Evolutionary conservation across 169 alveolate genomes (phyloP).

Genomic region (Perkinsus marinus): DNA sequence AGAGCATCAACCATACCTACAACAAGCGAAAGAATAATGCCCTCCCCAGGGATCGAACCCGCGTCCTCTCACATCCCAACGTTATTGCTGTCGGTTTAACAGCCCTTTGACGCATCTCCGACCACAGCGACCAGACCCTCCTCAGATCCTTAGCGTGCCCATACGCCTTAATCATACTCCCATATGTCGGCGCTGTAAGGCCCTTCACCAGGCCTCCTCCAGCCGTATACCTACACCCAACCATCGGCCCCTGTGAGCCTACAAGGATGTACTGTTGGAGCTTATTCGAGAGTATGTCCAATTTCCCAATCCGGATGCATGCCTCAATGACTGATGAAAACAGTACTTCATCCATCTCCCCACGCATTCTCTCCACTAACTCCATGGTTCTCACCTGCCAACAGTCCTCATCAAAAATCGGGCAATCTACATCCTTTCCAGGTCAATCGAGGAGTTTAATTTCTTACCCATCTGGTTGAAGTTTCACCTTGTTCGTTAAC

Average conservation of each 20-base stretch:
- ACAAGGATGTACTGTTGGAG: background rate
- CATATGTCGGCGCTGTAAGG: background rate
- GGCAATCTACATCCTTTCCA: background rate
- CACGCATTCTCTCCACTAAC: background rate
- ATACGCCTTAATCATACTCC: slow-evolving; percentile 3
- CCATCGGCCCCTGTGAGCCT: background rate
- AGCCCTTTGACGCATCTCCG: background rate
- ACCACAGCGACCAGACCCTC: background rate
- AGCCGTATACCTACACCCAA: background rate
- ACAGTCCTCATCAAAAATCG: background rate
- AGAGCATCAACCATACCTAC: background rate
- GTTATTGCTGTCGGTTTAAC: background rate
- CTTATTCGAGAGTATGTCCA: background rate
- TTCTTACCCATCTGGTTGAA: no score
- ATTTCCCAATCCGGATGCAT: background rate
- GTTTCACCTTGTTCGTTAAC: no score
- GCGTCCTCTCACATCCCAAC: background rate
- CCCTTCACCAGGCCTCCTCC: background rate
- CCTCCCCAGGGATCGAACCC: background rate
- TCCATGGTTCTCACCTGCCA: background rate
- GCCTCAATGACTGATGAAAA: background rate
- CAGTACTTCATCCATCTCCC: background rate
- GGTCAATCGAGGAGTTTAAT: no score
- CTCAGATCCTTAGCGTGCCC: background rate
- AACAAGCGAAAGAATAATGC: background rate